These are phyloP conservation scores for Syzygium aqueum DNA, from an alignment of 345 rosid species.

Conservation along the genomic window DNA sequence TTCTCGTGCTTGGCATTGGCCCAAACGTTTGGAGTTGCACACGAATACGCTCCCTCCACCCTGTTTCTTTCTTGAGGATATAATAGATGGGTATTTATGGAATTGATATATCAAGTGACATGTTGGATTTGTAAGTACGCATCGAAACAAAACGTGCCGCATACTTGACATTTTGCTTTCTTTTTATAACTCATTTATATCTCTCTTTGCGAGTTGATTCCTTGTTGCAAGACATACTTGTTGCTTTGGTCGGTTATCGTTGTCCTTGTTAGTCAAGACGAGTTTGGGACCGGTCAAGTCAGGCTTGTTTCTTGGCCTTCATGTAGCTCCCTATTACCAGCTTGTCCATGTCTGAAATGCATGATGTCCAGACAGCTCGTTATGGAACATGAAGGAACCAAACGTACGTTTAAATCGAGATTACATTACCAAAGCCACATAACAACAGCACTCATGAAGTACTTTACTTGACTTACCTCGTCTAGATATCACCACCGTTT, in stretches of 20 bases:
- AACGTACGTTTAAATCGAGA: background rate
- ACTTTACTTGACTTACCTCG: background rate
- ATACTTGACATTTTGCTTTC: background rate
- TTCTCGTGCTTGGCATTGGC: background rate
- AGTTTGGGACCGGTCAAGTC: background rate
- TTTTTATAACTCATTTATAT: background rate
- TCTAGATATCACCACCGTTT: background rate
- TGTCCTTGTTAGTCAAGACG: background rate
- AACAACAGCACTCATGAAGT: background rate
- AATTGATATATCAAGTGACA: background rate
- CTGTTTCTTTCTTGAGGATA: background rate
- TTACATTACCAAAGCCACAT: background rate
- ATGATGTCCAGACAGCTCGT: background rate
- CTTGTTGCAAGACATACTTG: background rate
- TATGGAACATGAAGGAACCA: background rate
- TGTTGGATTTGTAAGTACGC: too few relatives aligned
- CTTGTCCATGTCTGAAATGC: background rate
- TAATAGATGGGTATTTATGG: background rate
- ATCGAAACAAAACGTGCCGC: too few relatives aligned
- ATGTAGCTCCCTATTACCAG: background rate
- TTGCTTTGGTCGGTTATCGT: background rate
- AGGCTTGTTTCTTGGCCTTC: background rate
- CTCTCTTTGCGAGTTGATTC: background rate
- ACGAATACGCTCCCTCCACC: background rate
- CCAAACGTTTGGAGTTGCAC: background rate